Percentiles rank a stretch among this genome's conserved stretches.
Evolutionary conservation across 352 stramenopile species (phyloP).

Genomic region (Globisporangium rhizosaccharum): DNA sequence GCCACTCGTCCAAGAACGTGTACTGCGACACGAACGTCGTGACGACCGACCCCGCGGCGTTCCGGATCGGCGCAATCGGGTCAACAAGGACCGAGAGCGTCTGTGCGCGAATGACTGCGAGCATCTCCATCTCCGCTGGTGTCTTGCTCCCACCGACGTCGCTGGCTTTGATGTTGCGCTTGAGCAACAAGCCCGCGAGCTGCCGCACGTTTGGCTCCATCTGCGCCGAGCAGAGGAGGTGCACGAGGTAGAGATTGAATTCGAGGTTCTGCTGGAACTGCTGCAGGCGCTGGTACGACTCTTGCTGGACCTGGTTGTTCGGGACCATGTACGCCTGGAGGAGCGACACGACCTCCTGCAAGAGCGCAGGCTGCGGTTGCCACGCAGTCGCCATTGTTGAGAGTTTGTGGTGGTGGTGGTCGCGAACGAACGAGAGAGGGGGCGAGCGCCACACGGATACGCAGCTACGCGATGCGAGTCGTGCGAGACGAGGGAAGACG

Average conservation of each 20-base stretch:
- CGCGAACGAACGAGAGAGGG: background rate
- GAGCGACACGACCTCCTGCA: conserved; percentile 73
- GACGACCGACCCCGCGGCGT: conserved; percentile 67
- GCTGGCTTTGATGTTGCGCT: conserved; percentile 83
- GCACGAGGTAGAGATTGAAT: conserved; percentile 87
- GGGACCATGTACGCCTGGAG: conserved; percentile 78
- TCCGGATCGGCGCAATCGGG: conserved; percentile 63
- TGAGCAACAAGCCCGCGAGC: conserved; percentile 75
- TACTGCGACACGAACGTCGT: conserved; percentile 86
- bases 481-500: too few species aligned
- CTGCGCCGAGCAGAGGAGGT: conserved; percentile 67
- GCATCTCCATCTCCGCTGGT: conserved; percentile 62
- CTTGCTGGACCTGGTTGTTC: conserved; percentile 81
- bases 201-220: conserved; percentile 64
- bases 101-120: conserved; percentile 74
- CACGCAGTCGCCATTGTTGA: conserved; percentile 41
- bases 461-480: too few species aligned
- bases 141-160: conserved; percentile 47
- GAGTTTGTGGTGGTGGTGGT: background rate
- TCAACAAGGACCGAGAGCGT: conserved; percentile 67
- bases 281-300: conserved; percentile 79
- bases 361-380: conserved; percentile 68
- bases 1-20: conserved; percentile 86
- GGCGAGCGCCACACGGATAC: background rate
- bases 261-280: conserved; percentile 87